Base-by-base conservation (phyloP, 2,329 filamentous ascomycete genomes). In the Aspergillus fijiensis region DNA sequence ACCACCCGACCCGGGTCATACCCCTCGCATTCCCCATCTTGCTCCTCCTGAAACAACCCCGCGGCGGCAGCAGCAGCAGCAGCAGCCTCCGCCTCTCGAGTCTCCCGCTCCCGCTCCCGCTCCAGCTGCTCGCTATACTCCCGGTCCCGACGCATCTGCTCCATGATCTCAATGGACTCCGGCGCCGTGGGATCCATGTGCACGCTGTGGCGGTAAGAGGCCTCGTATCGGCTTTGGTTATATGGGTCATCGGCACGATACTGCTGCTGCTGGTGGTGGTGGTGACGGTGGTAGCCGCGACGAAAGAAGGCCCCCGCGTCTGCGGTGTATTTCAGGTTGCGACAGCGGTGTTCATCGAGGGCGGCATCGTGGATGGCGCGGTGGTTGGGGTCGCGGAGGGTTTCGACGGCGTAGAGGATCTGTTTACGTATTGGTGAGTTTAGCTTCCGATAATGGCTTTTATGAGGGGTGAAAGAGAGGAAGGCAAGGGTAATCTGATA, bases 341-440 rank as follows among this genome's bases (percentile, higher is more conserved):
- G 23, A 23, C 75, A 68, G 47, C 74, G 69, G 19, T 60, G 42
- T 23, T 29, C 19, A 10, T 71, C 70, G 6, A 65, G 63, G 23
- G 31, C 21, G 11, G 68, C 59, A 27, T 76, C 72, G 19, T 72
- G 72, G 33, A 76, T 72, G 9, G 65, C 39, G 14, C 72, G 71
- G 10, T 65, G 63, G 19, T 25, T 19, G 9, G 68, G 60, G 31
- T 76, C 72, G 19, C 72, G 72, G 33, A 76, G 74, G 9, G 65
- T 60, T n/a, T 76, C 72, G 35, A 70, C 62, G 10, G 74, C 74
- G 60, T 74, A 60, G 45, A 70, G 66, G 33, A 75, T 71, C 74
- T 76, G 60, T 51, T 14, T 35, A 4, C 39, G 16, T 19, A 5
- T 45, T 5, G n/a, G 16, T 45, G 39, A 5, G 33, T 5, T 35